A percentile compares a stretch with the other conserved stretches of the same genome.
Conservation (phyloP, 306 rosid species). For the Luffa acutangula region DNA sequence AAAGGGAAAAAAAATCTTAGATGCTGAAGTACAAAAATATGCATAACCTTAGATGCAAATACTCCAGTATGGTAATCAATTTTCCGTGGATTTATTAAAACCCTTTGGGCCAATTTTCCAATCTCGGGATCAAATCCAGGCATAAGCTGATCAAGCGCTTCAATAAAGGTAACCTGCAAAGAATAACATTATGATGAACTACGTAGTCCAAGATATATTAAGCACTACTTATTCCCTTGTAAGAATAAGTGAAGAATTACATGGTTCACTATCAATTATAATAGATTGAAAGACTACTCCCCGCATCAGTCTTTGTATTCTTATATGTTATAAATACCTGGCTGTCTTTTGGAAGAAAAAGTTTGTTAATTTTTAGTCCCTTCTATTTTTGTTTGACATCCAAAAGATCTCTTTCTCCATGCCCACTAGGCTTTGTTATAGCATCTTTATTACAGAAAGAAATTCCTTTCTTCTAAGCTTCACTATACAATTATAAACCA, state of each 20-base stretch:
- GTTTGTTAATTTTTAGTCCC: not conserved
- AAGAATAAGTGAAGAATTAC: not conserved
- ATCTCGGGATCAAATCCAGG: constrained; percentile 99
- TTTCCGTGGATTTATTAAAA: constrained; percentile 79
- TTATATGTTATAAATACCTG: not conserved
- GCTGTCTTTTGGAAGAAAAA: not conserved
- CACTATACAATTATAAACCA: not conserved
- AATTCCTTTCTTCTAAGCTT: not conserved
- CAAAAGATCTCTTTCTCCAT: not conserved
- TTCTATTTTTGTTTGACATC: not conserved
- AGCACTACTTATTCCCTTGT: not conserved
- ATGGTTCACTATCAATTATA: not conserved
- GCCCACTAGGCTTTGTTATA: not conserved
- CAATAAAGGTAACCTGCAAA: constrained; percentile 86
- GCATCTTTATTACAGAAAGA: not conserved
- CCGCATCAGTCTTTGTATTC: not conserved
- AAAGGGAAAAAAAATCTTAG: constrained; percentile 7
- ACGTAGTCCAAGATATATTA: not conserved
- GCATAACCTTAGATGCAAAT: constrained; percentile 83
- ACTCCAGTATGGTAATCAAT: constrained; percentile 95
- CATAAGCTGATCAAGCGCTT: constrained; percentile 98
- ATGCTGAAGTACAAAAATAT: constrained; percentile 14
- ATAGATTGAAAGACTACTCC: not conserved
- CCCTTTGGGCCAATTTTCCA: constrained; percentile 94
- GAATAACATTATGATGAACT: constrained; percentile 15